Conservation (phyloP, 305 asterid species). For the Plantago coronopus region DNA sequence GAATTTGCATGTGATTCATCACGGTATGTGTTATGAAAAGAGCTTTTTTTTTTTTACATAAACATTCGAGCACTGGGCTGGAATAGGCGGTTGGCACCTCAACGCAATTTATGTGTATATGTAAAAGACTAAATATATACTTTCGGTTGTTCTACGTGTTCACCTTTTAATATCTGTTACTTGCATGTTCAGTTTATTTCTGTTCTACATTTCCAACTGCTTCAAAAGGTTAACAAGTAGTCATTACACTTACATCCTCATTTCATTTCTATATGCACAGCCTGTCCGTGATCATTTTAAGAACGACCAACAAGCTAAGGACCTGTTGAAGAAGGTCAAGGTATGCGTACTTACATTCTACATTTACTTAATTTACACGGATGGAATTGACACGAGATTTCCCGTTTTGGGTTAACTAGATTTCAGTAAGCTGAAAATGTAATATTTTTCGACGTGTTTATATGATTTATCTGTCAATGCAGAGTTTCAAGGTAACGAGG, state of each 20-base stretch:
- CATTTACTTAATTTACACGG: not conserved
- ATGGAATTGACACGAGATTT: not conserved
- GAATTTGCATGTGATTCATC: not conserved
- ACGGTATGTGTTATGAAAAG: not conserved
- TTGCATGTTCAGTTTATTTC: too few species aligned
- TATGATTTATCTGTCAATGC: slow-evolving; percentile 23
- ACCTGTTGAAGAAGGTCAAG: slow-evolving; percentile 69
- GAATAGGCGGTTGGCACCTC: not conserved
- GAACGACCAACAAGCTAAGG: slow-evolving; percentile 62
- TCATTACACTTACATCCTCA: slow-evolving; percentile 6
- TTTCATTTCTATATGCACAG: slow-evolving; percentile 38
- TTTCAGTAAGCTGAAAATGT: too few species aligned
- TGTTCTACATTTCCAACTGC: too few species aligned
- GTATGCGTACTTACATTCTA: slow-evolving; percentile 33
- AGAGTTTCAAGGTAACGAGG: slow-evolving; percentile 59
- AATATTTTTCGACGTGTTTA: not conserved
- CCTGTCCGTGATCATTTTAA: slow-evolving; percentile 89
- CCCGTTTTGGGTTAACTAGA: not conserved
- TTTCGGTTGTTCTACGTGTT: too few species aligned
- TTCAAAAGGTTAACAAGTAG: too few species aligned
- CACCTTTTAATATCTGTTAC: too few species aligned
- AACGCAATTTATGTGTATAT: too few species aligned
- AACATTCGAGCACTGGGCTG: not conserved
- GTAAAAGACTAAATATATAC: too few species aligned
- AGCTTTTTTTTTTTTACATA: not conserved